These are phyloP conservation scores for Saussurea involucrata DNA, from an alignment of 129 eudicot genomes.

Conservation along the genomic window DNA sequence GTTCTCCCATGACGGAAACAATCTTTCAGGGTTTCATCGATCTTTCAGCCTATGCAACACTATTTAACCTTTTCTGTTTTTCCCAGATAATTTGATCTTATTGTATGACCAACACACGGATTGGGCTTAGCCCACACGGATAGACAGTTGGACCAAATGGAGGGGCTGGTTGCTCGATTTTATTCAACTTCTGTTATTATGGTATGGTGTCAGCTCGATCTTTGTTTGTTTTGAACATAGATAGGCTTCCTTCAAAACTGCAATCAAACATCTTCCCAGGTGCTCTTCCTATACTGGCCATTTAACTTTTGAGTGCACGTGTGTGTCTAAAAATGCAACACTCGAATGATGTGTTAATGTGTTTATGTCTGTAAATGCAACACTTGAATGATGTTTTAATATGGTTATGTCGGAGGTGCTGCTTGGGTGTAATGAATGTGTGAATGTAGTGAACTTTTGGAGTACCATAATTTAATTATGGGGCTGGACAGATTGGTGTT, in stretches of 20 bases:
- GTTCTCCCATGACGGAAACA: slow-evolving; percentile 17
- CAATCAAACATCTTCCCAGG: slow-evolving; percentile 7
- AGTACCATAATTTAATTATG: not conserved
- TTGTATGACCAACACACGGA: too few relatives aligned
- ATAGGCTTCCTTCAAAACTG: slow-evolving; percentile 19
- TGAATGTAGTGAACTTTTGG: not conserved
- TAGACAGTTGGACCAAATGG: too few relatives aligned
- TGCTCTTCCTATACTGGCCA: slow-evolving; percentile 19
- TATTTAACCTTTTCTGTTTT: too few relatives aligned
- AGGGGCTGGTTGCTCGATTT: too few relatives aligned
- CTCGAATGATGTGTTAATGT: not conserved
- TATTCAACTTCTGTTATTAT: too few relatives aligned
- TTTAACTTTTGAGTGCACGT: not conserved
- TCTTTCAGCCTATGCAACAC: slow-evolving; percentile 28
- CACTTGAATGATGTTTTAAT: not conserved
- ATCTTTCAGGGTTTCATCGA: not conserved
- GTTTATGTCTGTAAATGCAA: not conserved
- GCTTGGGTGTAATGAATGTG: too few relatives aligned
- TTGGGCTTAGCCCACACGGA: too few relatives aligned
- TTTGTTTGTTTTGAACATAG: slow-evolving; percentile 16
- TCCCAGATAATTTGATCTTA: too few relatives aligned
- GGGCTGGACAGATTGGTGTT: not conserved
- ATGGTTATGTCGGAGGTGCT: too few relatives aligned
- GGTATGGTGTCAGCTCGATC: slow-evolving; percentile 42
- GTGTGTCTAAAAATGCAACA: not conserved